A percentile compares a stretch with the other conserved stretches of the same genome.
Evolutionary conservation across 768 basidiomycete species (phyloP).

Genomic region (Psilocybe subaeruginosa): DNA sequence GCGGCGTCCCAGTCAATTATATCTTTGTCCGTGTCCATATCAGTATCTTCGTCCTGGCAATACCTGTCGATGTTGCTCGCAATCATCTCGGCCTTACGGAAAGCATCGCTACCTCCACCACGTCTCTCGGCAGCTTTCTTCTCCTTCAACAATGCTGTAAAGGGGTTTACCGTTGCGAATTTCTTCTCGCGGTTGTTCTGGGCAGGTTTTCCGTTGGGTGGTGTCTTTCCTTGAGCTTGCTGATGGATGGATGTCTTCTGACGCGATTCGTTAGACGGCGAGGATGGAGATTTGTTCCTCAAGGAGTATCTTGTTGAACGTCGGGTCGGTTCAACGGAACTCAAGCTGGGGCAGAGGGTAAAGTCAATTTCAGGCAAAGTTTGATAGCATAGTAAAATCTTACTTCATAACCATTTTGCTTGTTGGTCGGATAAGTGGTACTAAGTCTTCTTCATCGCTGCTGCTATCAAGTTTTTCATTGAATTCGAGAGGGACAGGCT

Average conservation of each 20-base stretch:
- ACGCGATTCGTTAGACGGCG: slow-evolving; percentile 10
- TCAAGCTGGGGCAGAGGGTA: not conserved
- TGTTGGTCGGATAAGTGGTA: slow-evolving; percentile 11
- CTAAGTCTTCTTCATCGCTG: slow-evolving; percentile 48
- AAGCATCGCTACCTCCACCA: slow-evolving; percentile 42
- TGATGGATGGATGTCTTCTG: not conserved
- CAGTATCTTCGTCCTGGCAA: slow-evolving; percentile 15
- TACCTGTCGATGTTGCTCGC: slow-evolving; percentile 29
- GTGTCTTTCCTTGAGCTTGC: not conserved
- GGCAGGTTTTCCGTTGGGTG: not conserved
- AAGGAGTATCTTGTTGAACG: slow-evolving; percentile 17
- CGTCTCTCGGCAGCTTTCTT: slow-evolving; percentile 42
- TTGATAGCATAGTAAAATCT: not conserved
- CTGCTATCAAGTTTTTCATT: slow-evolving; percentile 52
- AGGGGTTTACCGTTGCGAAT: slow-evolving; percentile 40
- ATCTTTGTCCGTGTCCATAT: slow-evolving; percentile 9
- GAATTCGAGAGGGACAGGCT: slow-evolving; percentile 39
- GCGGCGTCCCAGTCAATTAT: slow-evolving; percentile 13
- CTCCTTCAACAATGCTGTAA: slow-evolving; percentile 58
- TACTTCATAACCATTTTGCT: slow-evolving; percentile 15
- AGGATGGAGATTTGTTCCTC: slow-evolving; percentile 15
- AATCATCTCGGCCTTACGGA: slow-evolving; percentile 49
- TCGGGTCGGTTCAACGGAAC: not conserved
- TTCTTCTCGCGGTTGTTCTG: slow-evolving; percentile 1
- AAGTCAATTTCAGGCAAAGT: not conserved